Evolutionary conservation across 768 basidiomycete genomes (phyloP), one percentile per base, ranked within the genome.

Genomic region (Pleurotus tuoliensis): DNA sequence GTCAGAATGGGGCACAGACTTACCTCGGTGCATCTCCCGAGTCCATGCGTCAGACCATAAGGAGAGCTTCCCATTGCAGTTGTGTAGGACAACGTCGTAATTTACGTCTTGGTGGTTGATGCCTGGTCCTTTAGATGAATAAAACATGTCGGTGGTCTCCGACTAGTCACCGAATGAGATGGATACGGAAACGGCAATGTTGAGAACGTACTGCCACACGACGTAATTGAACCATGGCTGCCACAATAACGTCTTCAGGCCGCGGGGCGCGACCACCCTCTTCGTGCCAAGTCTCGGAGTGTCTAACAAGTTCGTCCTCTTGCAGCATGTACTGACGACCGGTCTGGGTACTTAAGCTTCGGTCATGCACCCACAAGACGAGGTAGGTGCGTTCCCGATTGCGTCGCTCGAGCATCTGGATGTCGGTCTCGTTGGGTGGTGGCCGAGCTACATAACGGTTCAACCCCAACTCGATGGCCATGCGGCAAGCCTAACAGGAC

Each of bases 321-420:
- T 88, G 89, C 16, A 94, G 78, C 92, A 93, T 93, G 90, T 90
- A 92, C 58, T 83, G 84, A 43, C 88, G 78, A 47, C 91, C 92
- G 1, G 91, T 92, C 69, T 93, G 91, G 69, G 88, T 92, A 71
- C 86, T 88, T 46, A 93, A 77, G 64, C 87, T 90, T 54, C 91
- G 86, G 69, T 94, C 91, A 64, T 94, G 92, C 43, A 91, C 86
- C 63, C 89, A 94, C 12, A 94, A 71, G 12, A 94, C 90, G 47
- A 94, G 82, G 68, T 91, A 93, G 1, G 91, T 92, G 58, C 91
- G 82, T 71, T 94, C 92, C 60, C 88, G 79, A 64, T 93, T 92
- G 37, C 92, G 84, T 34, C 92, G 85, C 66, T 93, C 90, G 22
- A 84, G 76, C 53, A 77, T 69, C 63, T 90, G 86, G 34, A 84